Evolutionary conservation across 1,139 yeast genomes (phyloP), one percentile per base, ranked within the genome.

Genomic region (Entelexis sorbosivorans): DNA sequence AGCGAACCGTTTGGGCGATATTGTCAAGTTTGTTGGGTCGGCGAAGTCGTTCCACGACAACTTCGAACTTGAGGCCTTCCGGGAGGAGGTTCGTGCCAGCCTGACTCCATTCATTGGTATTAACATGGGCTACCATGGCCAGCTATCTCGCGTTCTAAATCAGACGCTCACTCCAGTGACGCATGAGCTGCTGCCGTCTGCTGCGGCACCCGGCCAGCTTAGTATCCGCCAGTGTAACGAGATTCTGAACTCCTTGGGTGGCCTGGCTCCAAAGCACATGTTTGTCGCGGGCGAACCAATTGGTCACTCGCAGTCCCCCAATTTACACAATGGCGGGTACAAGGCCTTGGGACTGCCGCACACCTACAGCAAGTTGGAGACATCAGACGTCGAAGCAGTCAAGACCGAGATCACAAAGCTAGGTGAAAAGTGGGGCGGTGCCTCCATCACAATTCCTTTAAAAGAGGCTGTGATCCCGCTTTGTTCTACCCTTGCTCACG

Each of bases 401-500:
- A 67, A 69, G 29, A 72, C 73, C 53, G 69, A 73, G 26, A 64
- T 69, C 49, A 67, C 72, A 43, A 63, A 77, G 50, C 73, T 85
- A 57, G 73, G 76, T 34, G 65, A 69, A 36, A 65, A 70, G 36
- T 82, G 88, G 63, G 97, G 96, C 44, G 97, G 97, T 17, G 78
- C 84, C 58, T 89, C 95, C 1, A 85, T 89, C 10, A 89, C 97
- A 1, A 88, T 89, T 66, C 97, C 97, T 11, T 72, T 88, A 62
- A 89, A 89, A 65, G 66, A 85, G 52, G 93, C 82, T 56, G 81
- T 88, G 60, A 79, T 83, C 70, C 73, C 79, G 59, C 75, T 77
- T 58, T 74, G 82, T 57, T 73, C 74, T 53, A 81, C 77, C 56
- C 56, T 68, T 22, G 54, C 89, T 2, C 82, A 77, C 8, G 78